phyloP scores from a whole-genome alignment of 768 basidiomycete genomes.

The Termitomyces sp. region DNA sequence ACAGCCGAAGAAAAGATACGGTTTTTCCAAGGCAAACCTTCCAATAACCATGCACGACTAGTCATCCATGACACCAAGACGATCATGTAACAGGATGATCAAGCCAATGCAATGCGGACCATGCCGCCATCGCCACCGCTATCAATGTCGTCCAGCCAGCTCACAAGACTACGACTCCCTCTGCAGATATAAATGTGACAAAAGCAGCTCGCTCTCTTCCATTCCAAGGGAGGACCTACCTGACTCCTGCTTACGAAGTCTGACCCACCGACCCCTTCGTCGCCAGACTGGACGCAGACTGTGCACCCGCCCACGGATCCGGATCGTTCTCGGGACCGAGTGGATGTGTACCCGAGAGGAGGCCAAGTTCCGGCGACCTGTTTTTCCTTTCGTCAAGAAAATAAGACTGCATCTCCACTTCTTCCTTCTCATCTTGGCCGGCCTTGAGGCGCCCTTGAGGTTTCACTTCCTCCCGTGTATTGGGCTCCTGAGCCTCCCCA shows the following conservation, averaged over 20 bases:
- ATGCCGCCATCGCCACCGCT: not conserved
- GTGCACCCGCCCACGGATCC: not conserved
- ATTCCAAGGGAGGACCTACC: not conserved
- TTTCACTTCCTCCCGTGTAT: not conserved
- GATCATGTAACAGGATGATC: not conserved
- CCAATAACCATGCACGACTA: not conserved
- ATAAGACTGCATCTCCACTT: not conserved
- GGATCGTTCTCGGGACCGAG: not conserved
- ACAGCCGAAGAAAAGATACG: not conserved
- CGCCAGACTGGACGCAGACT: not conserved
- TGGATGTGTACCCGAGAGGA: not conserved
- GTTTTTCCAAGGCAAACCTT: not conserved
- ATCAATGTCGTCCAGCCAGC: not conserved
- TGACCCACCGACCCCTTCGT: not conserved
- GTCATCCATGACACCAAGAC: not conserved
- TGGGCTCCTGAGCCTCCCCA: not conserved
- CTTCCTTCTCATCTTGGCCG: not conserved
- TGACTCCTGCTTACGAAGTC: not conserved
- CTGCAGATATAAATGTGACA: too few relatives aligned
- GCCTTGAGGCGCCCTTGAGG: not conserved
- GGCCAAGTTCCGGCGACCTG: not conserved
- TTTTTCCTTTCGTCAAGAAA: too few relatives aligned
- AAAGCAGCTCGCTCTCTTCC: not conserved
- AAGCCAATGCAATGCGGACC: not conserved
- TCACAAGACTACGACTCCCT: not conserved